A percentile compares a stretch with the other conserved stretches of the same genome.
These are phyloP conservation scores for Suhomyces prunicola DNA, from an alignment of 805 yeast species.

Conservation along the genomic window DNA sequence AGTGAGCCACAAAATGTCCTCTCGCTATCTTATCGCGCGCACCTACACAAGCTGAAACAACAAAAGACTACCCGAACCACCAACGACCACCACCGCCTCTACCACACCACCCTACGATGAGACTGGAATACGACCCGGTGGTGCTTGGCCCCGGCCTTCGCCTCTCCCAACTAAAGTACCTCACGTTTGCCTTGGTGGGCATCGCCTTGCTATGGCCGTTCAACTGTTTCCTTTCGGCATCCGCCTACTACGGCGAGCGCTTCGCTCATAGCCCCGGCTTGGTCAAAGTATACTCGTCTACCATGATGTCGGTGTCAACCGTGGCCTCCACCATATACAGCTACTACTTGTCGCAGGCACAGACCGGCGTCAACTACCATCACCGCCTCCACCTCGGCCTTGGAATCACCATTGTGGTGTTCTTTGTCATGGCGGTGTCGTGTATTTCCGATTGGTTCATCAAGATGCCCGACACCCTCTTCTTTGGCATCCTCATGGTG, in stretches of 20 bases:
- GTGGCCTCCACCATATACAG: constrained; percentile 59
- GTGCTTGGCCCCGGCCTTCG: constrained; percentile 14
- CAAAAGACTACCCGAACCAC: too few species aligned
- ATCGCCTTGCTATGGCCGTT: constrained; percentile 92
- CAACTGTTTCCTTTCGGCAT: constrained; percentile 87
- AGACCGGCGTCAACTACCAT: constrained; percentile 55
- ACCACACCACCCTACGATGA: neutral
- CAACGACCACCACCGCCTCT: too few species aligned
- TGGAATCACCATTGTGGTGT: constrained; percentile 52
- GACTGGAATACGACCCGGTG: constrained; percentile 18
- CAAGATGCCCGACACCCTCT: constrained; percentile 34
- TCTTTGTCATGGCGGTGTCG: constrained; percentile 54
- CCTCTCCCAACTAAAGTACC: constrained; percentile 42
- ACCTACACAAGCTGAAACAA: too few species aligned
- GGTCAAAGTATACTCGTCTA: constrained; percentile 64
- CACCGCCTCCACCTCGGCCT: constrained; percentile 61
- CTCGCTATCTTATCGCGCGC: neutral
- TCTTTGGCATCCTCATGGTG: constrained; percentile 55
- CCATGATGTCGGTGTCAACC: constrained; percentile 87
- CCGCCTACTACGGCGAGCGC: constrained; percentile 70
- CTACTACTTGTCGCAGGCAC: constrained; percentile 61
- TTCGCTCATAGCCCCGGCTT: constrained; percentile 49
- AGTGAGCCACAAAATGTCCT: too few species aligned
- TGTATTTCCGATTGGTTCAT: constrained; percentile 37
- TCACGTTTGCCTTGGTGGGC: constrained; percentile 67